phyloP scores from a whole-genome alignment of 2,329 filamentous ascomycete species.

The Neofusicoccum laricinum region DNA sequence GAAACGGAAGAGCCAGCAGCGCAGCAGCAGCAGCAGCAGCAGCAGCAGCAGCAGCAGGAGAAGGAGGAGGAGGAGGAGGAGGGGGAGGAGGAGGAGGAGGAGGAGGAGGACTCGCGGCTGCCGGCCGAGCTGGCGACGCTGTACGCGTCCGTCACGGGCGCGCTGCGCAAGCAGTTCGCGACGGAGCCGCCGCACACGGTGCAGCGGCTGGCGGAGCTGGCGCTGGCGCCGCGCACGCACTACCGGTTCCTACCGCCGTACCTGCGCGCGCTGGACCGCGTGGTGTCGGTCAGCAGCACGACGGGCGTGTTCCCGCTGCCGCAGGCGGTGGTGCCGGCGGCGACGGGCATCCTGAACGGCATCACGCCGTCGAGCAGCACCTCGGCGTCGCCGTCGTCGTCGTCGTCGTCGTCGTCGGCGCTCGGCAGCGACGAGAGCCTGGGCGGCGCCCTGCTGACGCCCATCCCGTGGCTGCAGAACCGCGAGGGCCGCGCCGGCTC shows the following conservation, averaged over 20 bases:
- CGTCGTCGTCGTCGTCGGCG: neutral
- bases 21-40: no score
- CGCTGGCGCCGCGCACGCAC: constrained; percentile 71
- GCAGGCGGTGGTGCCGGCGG: constrained; percentile 49
- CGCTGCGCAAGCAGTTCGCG: constrained; percentile 65
- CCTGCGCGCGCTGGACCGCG: constrained; percentile 84
- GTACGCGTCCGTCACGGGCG: constrained; percentile 39
- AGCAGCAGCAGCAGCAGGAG: no score
- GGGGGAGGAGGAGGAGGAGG: no score
- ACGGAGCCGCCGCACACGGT: constrained; percentile 84
- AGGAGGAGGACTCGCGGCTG: constrained; percentile 18
- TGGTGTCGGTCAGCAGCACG: constrained; percentile 83
- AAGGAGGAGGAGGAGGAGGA: no score
- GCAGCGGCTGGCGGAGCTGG: constrained; percentile 84
- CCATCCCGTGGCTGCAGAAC: constrained; percentile 77
- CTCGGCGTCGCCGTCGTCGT: constrained; percentile 27
- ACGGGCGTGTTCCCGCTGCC: constrained; percentile 80
- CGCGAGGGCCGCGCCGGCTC: constrained; percentile 21
- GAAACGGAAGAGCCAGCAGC: neutral
- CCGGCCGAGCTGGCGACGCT: constrained; percentile 32
- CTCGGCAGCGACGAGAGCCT: constrained; percentile 84
- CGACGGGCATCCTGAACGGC: constrained; percentile 47
- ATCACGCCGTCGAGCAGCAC: constrained; percentile 62
- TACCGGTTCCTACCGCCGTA: constrained; percentile 82
- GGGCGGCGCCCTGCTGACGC: constrained; percentile 86